Percentiles rank a stretch among this genome's conserved stretches.
phyloP scores from a whole-genome alignment of 2,329 filamentous ascomycete genomes.

The Fusarium graminum region DNA sequence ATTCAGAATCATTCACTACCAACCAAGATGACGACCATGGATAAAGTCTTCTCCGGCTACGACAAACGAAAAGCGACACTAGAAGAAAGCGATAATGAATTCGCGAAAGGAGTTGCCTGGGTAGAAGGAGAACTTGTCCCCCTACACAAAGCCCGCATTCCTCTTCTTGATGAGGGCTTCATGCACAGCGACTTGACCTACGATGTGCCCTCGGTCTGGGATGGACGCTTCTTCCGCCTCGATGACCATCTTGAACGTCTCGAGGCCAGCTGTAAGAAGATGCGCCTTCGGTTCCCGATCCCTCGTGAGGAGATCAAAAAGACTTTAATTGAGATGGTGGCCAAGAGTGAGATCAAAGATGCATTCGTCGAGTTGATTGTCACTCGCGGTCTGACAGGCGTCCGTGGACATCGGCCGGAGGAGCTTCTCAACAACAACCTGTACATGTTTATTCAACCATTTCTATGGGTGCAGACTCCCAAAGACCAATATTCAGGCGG shows the following conservation, averaged over 20 bases:
- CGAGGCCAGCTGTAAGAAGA: conserved; percentile 59
- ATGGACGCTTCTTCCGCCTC: conserved; percentile 65
- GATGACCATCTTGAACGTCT: conserved; percentile 63
- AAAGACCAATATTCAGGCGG: conserved; percentile 57
- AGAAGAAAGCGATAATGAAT: conserved; percentile 21
- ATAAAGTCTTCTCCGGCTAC: conserved; percentile 58
- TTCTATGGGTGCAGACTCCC: conserved; percentile 65
- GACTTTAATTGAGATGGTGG: conserved; percentile 60
- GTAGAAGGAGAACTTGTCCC: conserved; percentile 59
- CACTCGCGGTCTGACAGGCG: conserved; percentile 60
- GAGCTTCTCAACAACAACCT: conserved; percentile 58
- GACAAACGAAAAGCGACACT: conserved; percentile 47
- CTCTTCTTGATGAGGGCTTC: conserved; percentile 65
- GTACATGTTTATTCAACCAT: conserved; percentile 63
- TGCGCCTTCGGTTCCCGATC: conserved; percentile 60
- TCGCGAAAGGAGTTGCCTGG: conserved; percentile 61
- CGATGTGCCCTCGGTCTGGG: conserved; percentile 65
- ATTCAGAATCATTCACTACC: not conserved
- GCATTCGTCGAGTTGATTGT: conserved; percentile 65
- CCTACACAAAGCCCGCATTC: conserved; percentile 62
- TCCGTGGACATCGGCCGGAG: conserved; percentile 53
- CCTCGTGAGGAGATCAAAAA: conserved; percentile 56
- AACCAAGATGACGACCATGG: conserved; percentile 59
- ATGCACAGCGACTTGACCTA: conserved; percentile 66
- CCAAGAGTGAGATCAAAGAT: conserved; percentile 61